These are phyloP conservation scores for Termitomyces sp. DNA, from an alignment of 768 basidiomycete genomes.

Conservation along the genomic window DNA sequence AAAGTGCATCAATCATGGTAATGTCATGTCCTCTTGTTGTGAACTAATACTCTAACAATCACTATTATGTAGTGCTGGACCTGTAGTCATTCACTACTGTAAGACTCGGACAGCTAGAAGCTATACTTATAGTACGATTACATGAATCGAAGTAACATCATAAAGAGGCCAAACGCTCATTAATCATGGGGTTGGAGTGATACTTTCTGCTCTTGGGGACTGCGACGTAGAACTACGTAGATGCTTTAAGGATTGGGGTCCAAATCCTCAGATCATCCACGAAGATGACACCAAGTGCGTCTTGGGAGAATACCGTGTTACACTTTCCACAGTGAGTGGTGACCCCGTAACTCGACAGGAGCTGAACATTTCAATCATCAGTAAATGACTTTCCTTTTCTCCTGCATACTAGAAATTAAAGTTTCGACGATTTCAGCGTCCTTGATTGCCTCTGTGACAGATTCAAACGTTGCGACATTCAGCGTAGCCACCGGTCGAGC, in stretches of 20 bases:
- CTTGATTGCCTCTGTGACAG: background rate
- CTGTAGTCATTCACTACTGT: too few relatives aligned
- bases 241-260: background rate
- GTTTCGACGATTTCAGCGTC: background rate
- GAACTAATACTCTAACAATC: too few relatives aligned
- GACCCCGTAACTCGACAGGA: too few relatives aligned
- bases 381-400: background rate
- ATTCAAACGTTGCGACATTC: background rate
- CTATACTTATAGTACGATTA: too few relatives aligned
- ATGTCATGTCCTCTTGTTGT: too few relatives aligned
- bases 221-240: background rate
- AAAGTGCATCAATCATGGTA: too few relatives aligned
- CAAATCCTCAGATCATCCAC: background rate
- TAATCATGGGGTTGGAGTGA: background rate
- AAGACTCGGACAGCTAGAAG: too few relatives aligned
- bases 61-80: too few relatives aligned
- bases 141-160: too few relatives aligned
- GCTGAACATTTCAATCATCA: background rate
- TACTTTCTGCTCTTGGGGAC: background rate
- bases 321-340: background rate
- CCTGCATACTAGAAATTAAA: background rate
- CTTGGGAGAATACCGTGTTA: background rate
- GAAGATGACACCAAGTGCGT: background rate
- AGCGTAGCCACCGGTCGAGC: background rate
- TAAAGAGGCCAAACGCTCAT: background rate